These are phyloP conservation scores for Puccinia hordei DNA, from an alignment of 1,284 basidiomycete genomes.

Conservation along the genomic window DNA sequence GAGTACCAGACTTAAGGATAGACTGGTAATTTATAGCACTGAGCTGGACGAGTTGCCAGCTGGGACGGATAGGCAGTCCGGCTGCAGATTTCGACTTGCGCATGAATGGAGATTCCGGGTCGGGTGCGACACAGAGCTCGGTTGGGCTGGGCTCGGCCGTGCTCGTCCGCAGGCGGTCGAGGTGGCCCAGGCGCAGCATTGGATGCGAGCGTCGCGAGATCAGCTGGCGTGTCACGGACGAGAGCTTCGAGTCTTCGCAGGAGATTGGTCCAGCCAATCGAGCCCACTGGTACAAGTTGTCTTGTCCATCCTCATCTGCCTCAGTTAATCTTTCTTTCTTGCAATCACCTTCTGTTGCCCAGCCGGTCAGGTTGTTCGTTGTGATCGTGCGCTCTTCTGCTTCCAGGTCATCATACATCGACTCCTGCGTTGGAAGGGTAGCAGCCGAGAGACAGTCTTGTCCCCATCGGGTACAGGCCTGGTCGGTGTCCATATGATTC, in stretches of 20 bases:
- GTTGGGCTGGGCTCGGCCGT: not conserved
- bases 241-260: not conserved
- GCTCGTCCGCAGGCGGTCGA: not conserved
- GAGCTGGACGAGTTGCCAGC: slow-evolving; percentile 27
- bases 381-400: not conserved
- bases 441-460: not conserved
- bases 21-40: slow-evolving; percentile 19
- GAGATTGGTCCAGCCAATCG: not conserved
- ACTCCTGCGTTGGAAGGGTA: not conserved
- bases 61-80: slow-evolving; percentile 6
- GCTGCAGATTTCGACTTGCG: slow-evolving; percentile 1
- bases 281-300: not conserved
- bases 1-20: slow-evolving; percentile 5
- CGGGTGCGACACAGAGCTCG: not conserved
- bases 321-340: not conserved
- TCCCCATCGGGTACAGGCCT: not conserved
- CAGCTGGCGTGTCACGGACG: not conserved
- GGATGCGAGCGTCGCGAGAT: slow-evolving; percentile 5
- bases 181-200: not conserved
- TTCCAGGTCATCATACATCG: not conserved
- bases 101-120: not conserved
- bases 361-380: not conserved
- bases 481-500: not conserved
- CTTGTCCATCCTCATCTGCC: not conserved
- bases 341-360: not conserved